Base-by-base conservation (phyloP, 768 basidiomycete species). In the Naematelia encephala region DNA sequence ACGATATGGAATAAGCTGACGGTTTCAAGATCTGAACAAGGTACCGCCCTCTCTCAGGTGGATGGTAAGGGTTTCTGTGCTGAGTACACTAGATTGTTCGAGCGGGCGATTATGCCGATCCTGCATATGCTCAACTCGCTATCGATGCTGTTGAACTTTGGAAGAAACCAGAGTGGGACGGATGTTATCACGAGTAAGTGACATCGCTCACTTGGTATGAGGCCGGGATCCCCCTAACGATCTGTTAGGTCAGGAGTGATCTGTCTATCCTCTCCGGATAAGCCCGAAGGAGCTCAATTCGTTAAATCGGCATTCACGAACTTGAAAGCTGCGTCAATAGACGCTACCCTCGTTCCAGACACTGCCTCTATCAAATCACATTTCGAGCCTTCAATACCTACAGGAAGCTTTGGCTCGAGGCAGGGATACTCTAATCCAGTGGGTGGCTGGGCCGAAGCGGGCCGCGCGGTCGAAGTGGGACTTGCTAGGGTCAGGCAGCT, bases 381-480 rank as follows among this genome's bases (percentile, higher is more conserved):
- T 4, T 86, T 88, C 64, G 83, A 86, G 8, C 8, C 8, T 16
- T 39, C 34, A 8, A 16, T 39, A 8, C 34, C 34, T 8, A 39
- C 60, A 4, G 73, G 73, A 4, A 19, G 51, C 1, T 75, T 77
- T 43, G 65, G 66, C n/a, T 62, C 61, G 0, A 62, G 69, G 43
- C 44, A 22, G 16, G 89, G 87, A 1, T 93, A 88, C 69, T 64
- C 87, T 46, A 94, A 91, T 68, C 79, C 78, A 5, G 85, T 88
- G 34, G 84, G 87, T 0, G 92, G 92, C 13, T 97, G 92, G 92
- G 90, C 84, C 1, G 81, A 87, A 68, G 90, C 92, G 1, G 80
- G 82, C 0, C 83, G 86, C 69, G 90, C 87, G 2, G 68, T 91
- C 8, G 67, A 75, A 1, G 70, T 81, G 10, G 77, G 89, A 58